Evolutionary conservation across 2,329 filamentous ascomycete genomes (phyloP), one percentile per base, ranked within the genome.

Genomic region (Penicillium sp.): DNA sequence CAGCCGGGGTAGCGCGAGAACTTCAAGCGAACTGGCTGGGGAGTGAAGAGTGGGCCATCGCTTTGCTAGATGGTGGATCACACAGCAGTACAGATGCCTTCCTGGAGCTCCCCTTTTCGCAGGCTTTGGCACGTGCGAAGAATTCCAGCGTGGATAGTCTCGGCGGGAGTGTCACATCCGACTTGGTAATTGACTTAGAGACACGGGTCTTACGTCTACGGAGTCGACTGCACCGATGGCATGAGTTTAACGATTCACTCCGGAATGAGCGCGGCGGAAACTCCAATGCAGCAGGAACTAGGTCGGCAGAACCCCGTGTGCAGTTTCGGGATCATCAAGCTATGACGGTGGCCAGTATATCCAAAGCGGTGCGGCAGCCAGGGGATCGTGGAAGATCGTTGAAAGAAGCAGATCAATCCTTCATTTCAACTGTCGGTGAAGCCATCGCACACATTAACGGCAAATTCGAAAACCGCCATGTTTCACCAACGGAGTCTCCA

Each of bases 11-110:
- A 21, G 55, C 70, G 62, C 62, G 65, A n/a, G 67, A 91, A 52
- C 81, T 87, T 62, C 83, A 82, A 37, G 79, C 82, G 2, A 90
- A 91, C 61, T 96, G 92, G 92, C 80, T 89, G 13, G 92, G 91
- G 2, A 85, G 87, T 65, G 83, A 87, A 55, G 82, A 84, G 52
- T 93, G 91, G 87, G 81, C 90, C 63, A 83, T 90, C 44, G 79
- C 84, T 2, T 75, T 96, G 18, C 70, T 94, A 0, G 80, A 87
- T 47, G 90, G 90, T 2, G 87, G 90, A 42, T 77, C 79, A 18
- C 77, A 77, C 7, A 74, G 79, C 2, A 77, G 77, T 23, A 82
- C 78, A 28, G 88, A 89, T 56, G 81, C 79, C 0, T 76, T 94
- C n/a, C 70, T 96, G 13, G 81, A 81, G 2, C 81, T 81, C 31